Evolutionary conservation across 352 stramenopile genomes (phyloP), one percentile per base, ranked within the genome.

Genomic region (Globisporangium paddicum): DNA sequence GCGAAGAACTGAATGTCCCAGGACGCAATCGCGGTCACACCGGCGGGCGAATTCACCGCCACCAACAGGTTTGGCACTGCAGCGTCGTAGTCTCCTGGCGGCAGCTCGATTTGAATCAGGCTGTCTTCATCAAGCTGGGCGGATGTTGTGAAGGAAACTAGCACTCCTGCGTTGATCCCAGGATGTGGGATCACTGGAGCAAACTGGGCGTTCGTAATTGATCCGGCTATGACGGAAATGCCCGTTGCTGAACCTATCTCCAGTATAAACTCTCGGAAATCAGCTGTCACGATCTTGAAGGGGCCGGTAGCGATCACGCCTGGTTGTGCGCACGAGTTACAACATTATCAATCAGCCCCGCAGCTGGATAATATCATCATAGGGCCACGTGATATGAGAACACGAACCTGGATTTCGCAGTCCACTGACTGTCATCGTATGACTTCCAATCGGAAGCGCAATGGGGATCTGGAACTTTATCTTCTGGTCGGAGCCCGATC

Each of bases 71-170:
- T 50, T 0, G 48, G 4, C 7, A 67, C 58, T 3, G 62, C 65
- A 18, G 72, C 58, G 23, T 52, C 57, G 19, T 89, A 89, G 9
- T 89, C 77, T 34, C 56, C 56, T 1, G 19, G 11, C 11, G 77
- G 64, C 13, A 89, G 49, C 23, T 72, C 57, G 13, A 89, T 50
- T 18, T 69, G 66, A 2, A 87, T 38, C 18, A 73, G 60, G 21
- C 70, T 79, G n/a, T 75, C 54, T 25, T 67, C 49, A 0, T 61
- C 57, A 1, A 89, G 64, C 0, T 67, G 69, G 3, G 77, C 77
- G 18, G 79, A 79, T 2, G 75, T 71, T 14, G 71, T 79, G 48
- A 87, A 87, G 0, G 67, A 71, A 14, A 89, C 56, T 23, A 70
- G 59, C 28, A 79, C 67, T 16, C 58, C 58, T 9, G 77, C 82